Base-by-base conservation (phyloP, 768 basidiomycete species). In the Gautieria morchelliformis region DNA sequence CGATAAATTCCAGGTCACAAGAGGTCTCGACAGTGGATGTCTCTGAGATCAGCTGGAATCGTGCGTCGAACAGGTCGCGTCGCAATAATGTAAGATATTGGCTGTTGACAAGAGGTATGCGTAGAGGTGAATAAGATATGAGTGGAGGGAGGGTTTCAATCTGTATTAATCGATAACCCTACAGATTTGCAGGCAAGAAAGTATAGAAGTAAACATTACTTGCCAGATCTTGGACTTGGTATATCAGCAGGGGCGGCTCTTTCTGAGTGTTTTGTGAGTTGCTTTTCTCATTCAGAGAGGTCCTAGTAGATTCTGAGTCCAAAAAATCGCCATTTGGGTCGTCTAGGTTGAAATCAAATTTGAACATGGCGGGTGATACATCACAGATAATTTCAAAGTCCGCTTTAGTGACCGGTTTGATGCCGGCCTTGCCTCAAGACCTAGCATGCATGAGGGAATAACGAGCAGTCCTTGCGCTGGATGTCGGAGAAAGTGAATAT, bases 31-130 rank as follows among this genome's bases (percentile, higher is more conserved):
- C 70, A 19, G 64, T 71, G 6, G 69, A 70, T 32, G 68, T 71
- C 58, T 83, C 79, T 3, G 86, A 78, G 44, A 93, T 88, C 27
- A 96, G 72, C 67, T 98, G 94, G 68, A 95, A 96, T n/a, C 93
- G 82, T 0, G 89, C 94, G 69, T 99, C 95, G 65, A 92, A 97
- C 5, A 98, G 75, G 70, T 98, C 95, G 58, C 95, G 78, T 14
- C 93, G 83, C 4, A 82, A 72, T 27, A 98, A 72, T 0, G 66
- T 63, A 0, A 73, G 46, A 7, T 44, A 24, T n/a, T 48, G 33
- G 7, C 17, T 12, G n/a, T 52, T 19, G n/a, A 54, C 5, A 5
- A 80, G 69, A 2, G 82, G 78, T 4, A 87, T 69, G 3, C 69
- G 64, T 14, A 93, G 62, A 3, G 88, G 84, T 0, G 94, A 92